Base-by-base conservation (phyloP, 352 stramenopile genomes). In the Phytophthora melonis region DNA sequence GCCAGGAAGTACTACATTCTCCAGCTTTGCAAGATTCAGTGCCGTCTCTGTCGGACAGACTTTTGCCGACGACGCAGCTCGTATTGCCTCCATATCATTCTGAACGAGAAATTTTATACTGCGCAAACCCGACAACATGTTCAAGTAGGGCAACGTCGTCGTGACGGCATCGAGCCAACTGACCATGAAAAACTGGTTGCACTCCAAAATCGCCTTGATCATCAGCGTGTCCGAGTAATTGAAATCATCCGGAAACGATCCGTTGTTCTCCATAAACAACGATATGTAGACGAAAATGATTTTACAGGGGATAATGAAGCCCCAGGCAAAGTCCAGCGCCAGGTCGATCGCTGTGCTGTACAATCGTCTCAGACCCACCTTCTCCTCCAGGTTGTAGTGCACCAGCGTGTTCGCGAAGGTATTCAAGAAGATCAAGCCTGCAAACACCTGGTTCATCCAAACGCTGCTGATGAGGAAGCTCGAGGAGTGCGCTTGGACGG, bases 131-230 rank as follows among this genome's bases (percentile, higher is more conserved):
- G 65, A 79, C 6, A 82, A 52, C 75, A 82, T 82, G 55, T 79
- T 79, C 18, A 82, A 32, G 39, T 82, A 82, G 11, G 75, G 67
- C 10, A 82, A 45, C n/a, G 60, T 77, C 19, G 75, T 79, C 5
- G 75, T 82, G 34, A 79, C 34, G 2, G 71, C 63, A 62, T 82
- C 71, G 2, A 71, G 36, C 71, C 71, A 82, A 1, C 62, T 74
- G 25, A 68, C 68, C 67, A 79, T 77, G 56, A 82, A 82, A 59
- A 82, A 82, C 62, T 82, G 75, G 63, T 79, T 74, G 68, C 71
- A 77, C 53, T 82, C 71, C 5, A 82, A 58, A 43, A 79, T 69
- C 3, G 63, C 75, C 36, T 74, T 75, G 32, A 71, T 81, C 30
- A 74, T 64, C 3, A 60, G 55, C 5, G 75, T 82, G 43, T 82